Evolutionary conservation across 495 filamentous ascomycete species (phyloP), one percentile per base, ranked within the genome.

Genomic region (Aspergillus hancockii): DNA sequence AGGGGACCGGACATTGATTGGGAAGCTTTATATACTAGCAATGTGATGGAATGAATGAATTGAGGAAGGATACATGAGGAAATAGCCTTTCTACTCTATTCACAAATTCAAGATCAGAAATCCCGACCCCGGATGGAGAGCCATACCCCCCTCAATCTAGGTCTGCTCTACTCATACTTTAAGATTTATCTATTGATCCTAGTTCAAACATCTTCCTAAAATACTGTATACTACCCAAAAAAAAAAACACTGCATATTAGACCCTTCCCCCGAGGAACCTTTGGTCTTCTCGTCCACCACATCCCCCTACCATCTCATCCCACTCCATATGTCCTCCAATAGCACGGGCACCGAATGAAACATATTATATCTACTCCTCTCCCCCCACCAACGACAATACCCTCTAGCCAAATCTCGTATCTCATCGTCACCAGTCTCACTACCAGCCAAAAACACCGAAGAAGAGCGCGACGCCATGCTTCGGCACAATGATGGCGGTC

Each of bases 401-500:
- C 68, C 56, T 21, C 43, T 57, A 13, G 62, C 62, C 38, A 63
- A 58, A n/a, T 58, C 30, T 12, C 57, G 59, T 59, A 61, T 61
- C 36, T 62, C 60, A 12, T 34, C 57, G 57, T 70, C 65, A 7
- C 28, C 21, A 8, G 63, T 68, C 38, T 72, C 67, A 50, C 69
- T 68, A 8, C 66, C 70, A 7, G 70, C 70, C 4, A 72, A 50
- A 49, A 72, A 72, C 1, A 72, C 51, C 0, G 66, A 68, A 72
- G 62, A n/a, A 71, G 57, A 3, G 61, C 58, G 55, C 62, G 61
- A 58, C 70, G 51, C 70, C 68, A 72, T 21, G 70, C 66, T 50
- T 72, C 63, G 8, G 66, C 63, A 53, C 67, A 70, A 57, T 72
- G 61, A n/a, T 63, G 55, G n/a, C 58, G 59, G 54, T 71, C 70